A percentile compares a stretch with the other conserved stretches of the same genome.
Conservation (phyloP, 305 asterid species). For the Solanum hybrid region DNA sequence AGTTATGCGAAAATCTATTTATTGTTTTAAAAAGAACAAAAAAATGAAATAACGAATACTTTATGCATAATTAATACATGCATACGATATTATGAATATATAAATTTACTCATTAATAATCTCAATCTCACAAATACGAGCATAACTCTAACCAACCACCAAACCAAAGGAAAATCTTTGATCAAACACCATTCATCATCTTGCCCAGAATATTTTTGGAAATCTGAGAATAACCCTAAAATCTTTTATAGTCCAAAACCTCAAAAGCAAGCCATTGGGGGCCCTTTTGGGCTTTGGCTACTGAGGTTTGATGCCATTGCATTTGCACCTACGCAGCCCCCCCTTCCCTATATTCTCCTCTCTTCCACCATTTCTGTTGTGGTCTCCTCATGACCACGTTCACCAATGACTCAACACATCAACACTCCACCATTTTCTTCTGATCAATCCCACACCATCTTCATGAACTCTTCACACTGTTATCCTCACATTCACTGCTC, state of each 20-base stretch:
- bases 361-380: background rate
- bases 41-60: too few relatives aligned
- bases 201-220: background rate
- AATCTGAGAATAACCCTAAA: background rate
- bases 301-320: background rate
- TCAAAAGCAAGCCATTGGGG: background rate
- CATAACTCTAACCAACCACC: too few relatives aligned
- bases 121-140: background rate
- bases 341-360: background rate
- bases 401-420: background rate
- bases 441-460: background rate
- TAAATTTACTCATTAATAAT: too few relatives aligned
- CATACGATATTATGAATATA: too few relatives aligned
- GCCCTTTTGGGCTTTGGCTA: background rate
- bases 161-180: background rate
- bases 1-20: background rate
- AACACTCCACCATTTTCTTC: background rate
- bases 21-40: too few relatives aligned
- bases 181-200: background rate
- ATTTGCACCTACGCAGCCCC: background rate
- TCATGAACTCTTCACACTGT: background rate
- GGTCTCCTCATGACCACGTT: constrained; percentile 19
- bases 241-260: background rate
- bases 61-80: too few relatives aligned
- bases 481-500: constrained; percentile 16